Percentiles rank a stretch among this genome's conserved stretches.
Conservation (phyloP, 441 rosid genomes). For the Adansonia grandidieri region DNA sequence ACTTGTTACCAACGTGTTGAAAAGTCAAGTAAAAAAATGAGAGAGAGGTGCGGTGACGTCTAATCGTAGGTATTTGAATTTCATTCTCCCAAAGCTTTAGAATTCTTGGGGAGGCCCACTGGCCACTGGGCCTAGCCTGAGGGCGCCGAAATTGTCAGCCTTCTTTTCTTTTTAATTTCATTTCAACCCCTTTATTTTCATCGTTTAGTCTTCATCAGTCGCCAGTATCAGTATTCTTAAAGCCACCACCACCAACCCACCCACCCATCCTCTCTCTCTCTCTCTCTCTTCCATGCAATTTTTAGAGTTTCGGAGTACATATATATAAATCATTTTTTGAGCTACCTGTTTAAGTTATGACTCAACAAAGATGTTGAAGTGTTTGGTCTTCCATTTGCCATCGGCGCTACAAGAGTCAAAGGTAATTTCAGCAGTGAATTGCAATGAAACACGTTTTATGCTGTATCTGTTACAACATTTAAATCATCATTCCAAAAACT, state of each 20-base stretch:
- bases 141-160: slow-evolving; percentile 35
- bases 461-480: no score
- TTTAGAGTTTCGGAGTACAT: no score
- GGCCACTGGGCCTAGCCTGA: slow-evolving; percentile 19
- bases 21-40: background rate
- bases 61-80: background rate
- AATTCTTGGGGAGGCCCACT: slow-evolving; percentile 22
- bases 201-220: slow-evolving; percentile 39
- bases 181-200: background rate
- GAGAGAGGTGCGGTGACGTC: background rate
- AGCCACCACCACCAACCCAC: background rate
- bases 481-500: no score
- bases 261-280: no score
- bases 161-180: background rate
- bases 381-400: slow-evolving; percentile 18
- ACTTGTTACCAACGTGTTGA: slow-evolving; percentile 3
- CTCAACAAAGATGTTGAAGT: slow-evolving; percentile 20
- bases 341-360: slow-evolving; percentile 25
- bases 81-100: background rate
- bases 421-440: no score
- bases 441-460: no score
- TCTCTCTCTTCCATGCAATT: no score
- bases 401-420: no score
- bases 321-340: slow-evolving; percentile 11
- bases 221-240: slow-evolving; percentile 21